Base-by-base conservation (phyloP, 108 stramenopile genomes). In the Fistulifera solaris region DNA sequence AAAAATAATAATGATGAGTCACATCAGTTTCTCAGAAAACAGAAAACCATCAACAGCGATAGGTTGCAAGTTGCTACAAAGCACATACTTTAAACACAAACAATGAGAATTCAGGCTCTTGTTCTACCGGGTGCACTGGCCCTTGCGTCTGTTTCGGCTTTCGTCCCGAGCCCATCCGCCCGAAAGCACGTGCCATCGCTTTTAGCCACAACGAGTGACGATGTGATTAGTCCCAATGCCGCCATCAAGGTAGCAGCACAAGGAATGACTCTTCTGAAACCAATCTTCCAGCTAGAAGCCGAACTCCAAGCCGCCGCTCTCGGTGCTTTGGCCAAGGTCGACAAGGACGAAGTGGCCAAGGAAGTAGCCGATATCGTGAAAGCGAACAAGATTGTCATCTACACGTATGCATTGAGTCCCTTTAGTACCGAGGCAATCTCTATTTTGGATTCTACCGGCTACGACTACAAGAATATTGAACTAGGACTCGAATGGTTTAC, bases 401-500 rank as follows among this genome's bases (percentile, higher is more conserved):
- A 87, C 59, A 87, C 78, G 1, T 82, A 86, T 46, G 75, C 70
- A 2, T 62, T 82, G 2, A 68, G 66, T 24, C 85, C 85, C 2
- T 86, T 86, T 53, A 59, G 56, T 7, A 49, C 78, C 15, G 85
- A 82, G 56, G 85, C 85, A 0, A n/a, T 76, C 7, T 48, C 65
- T 16, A 69, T 86, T 22, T 63, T 86, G 40, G 76, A 86, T 14
- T 38, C 40, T 11, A 62, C 73, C 12, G 76, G 71, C 1, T 75
- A 64, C 48, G 67, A 75, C 19, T 86, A 69, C 42, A 68, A 44
- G 16, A 62, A 72, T 15, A 69, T 75, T 49, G 76, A 86, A 55
- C 39, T 86, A 0, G 85, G 85, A 17, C 55, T 56, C 11, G 85
- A 82, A 59, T 86, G 85, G 85, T 86, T 86, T 38, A 58, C 77